Percentiles rank a stretch among this genome's conserved stretches.
phyloP scores from a whole-genome alignment of 176 grass and related monocot genomes.

The Eremochloa ophiuroides region DNA sequence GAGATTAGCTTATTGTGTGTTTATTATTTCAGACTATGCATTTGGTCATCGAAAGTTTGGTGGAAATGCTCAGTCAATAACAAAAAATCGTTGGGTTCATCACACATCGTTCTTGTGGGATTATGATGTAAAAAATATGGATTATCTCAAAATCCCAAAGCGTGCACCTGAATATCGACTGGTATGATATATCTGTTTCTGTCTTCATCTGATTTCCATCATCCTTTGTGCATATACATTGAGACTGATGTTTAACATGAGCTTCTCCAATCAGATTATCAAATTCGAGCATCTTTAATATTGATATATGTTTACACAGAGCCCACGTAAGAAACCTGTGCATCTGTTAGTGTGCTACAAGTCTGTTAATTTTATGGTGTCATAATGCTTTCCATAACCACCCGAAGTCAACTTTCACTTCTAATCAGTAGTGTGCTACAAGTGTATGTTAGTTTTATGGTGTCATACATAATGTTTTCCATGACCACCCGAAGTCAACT shows the following conservation, averaged over 20 bases:
- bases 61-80: slow-evolving; percentile 95
- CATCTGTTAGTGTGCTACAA: background rate
- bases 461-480: background rate
- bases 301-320: background rate
- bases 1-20: background rate
- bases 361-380: background rate
- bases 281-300: background rate
- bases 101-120: slow-evolving; percentile 98
- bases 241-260: background rate
- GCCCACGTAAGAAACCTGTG: too few species aligned
- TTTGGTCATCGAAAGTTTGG: slow-evolving; percentile 75
- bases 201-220: background rate
- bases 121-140: slow-evolving; percentile 82
- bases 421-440: background rate
- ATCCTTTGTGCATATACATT: background rate
- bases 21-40: slow-evolving; percentile 68
- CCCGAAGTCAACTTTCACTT: background rate
- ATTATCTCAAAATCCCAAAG: slow-evolving; percentile 67
- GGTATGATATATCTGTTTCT: slow-evolving; percentile 26
- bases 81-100: slow-evolving; percentile 85
- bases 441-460: background rate
- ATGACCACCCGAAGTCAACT: background rate
- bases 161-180: slow-evolving; percentile 69
- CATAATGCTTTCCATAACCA: background rate
- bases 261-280: background rate